Base-by-base conservation (phyloP, 305 asterid genomes). In the Fraxinus velutina region DNA sequence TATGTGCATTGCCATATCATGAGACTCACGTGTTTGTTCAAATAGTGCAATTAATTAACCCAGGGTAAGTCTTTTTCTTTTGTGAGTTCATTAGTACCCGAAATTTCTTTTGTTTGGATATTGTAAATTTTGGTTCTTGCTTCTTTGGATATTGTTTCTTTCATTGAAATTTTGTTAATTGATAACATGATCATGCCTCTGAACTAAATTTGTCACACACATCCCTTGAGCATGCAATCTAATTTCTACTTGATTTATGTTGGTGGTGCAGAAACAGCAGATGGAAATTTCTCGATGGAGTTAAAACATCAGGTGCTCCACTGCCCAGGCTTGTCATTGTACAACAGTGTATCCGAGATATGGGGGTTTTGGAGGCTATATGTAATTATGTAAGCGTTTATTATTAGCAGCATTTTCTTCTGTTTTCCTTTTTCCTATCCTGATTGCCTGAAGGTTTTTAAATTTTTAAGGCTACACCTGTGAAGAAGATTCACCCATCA, bases 211-310 rank as follows among this genome's bases (percentile, higher is more conserved):
- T 76, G 75, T 44, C 76, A 74, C 21, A 4, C 84, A 33, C n/a
- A 30, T 5, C 22, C 0, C 79, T 17, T 75, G 70, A 55, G 75
- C 83, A 52, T 80, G 79, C 9, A 33, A 73, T 36, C 24, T 32
- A 36, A 39, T 34, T 17, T 80, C 84, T 81, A 71, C 79, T 80
- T 78, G 57, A 72, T 81, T 73, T 52, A 84, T 79, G 39, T 73
- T 70, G 87, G 85, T 83, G 86, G 84, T 87, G 85, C 90, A 96
- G 99, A 76, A 96, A 94, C 83, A 90, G 88, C 79, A 91, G 80
- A 85, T 96, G 99, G 99, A 91, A 83, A 85, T 96, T 96, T 88
- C 97, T 96, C 47, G 94, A 91, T 82, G 99, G 97, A 79, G 98
- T 96, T 70, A 93, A 92, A 90, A 84, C 81, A 77, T 88, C 93